Evolutionary conservation across 1,139 yeast genomes (phyloP).

Genomic region (Yamadazyma aaseri): DNA sequence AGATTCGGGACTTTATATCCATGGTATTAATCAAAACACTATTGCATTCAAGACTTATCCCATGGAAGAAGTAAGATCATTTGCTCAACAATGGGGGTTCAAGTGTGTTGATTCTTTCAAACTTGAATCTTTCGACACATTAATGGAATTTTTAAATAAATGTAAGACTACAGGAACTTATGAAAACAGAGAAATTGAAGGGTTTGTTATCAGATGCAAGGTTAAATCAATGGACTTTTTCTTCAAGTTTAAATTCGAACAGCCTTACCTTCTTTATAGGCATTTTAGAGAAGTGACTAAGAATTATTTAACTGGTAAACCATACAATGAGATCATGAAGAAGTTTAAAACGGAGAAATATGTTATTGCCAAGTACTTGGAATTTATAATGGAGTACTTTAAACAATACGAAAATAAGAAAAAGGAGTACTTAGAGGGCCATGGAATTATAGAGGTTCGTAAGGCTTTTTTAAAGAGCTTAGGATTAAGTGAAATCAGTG

Average conservation of each 20-base stretch:
- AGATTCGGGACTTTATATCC: conserved; percentile 80
- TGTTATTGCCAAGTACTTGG: conserved; percentile 66
- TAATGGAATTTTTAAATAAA: conserved; percentile 53
- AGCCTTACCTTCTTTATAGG: conserved; percentile 88
- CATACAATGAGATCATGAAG: conserved; percentile 41
- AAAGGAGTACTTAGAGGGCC: conserved; percentile 51
- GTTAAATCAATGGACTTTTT: conserved; percentile 44
- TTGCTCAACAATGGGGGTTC: conserved; percentile 77
- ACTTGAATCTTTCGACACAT: conserved; percentile 33
- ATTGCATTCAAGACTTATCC: conserved; percentile 64
- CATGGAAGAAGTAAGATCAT: conserved; percentile 54
- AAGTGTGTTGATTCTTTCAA: conserved; percentile 48
- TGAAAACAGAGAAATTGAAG: conserved; percentile 76
- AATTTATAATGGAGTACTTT: conserved; percentile 59
- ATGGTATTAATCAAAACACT: conserved; percentile 77
- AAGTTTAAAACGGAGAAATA: conserved; percentile 48
- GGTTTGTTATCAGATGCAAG: conserved; percentile 81
- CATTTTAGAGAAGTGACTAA: conserved; percentile 88
- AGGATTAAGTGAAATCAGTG: conserved; percentile 26
- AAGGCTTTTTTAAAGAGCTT: conserved; percentile 54
- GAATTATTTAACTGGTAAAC: conserved; percentile 43
- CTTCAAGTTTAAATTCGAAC: conserved; percentile 93
- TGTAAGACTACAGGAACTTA: conserved; percentile 71
- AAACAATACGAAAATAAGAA: conserved; percentile 43
- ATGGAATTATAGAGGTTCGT: conserved; percentile 75